Evolutionary conservation across 2,329 filamentous ascomycete genomes (phyloP), one percentile per base, ranked within the genome.

Genomic region (Periconia digitata): DNA sequence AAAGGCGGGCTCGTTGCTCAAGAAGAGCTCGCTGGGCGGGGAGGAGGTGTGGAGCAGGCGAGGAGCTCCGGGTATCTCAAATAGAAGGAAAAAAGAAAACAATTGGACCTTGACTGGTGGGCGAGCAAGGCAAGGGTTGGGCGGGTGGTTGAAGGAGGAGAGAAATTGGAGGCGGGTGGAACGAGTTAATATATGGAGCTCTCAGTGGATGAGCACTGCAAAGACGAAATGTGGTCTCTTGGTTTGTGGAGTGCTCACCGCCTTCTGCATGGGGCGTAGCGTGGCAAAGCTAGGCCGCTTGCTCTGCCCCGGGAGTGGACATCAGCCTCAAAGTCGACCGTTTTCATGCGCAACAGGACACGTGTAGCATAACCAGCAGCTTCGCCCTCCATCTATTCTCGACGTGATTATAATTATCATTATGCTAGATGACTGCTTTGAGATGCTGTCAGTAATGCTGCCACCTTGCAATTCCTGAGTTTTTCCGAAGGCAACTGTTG

Each of bases 181-280:
- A 49, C 51, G 50, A 54, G 27, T 32, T 32, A 32, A 67, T 67
- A 66, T 67, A 67, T 65, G 63, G 53, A 50, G 46, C 43, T 21
- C 27, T 50, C 42, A 50, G 49, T 46, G 47, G 55, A 50, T 51
- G 54, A 60, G 55, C 58, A 57, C 59, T 55, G 59, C n/a, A 20
- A 62, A 64, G 57, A 55, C 59, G 63, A 62, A 63, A 68, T 54
- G 58, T 67, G 59, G 56, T 54, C 54, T 58, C 59, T 64, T 60
- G 44, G 50, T 55, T 44, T 27, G 15, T 44, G 50, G 59, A 48
- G 47, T 49, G 37, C 45, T 55, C 47, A 60, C 55, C 56, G 53
- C 55, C 49, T 55, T 54, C 58, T 16, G 24, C 2, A 55, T 41
- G 3, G 4, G 55, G 62, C 10, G 49, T 57, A 61, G 61, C 50